A percentile compares a stretch with the other conserved stretches of the same genome.
phyloP scores from a whole-genome alignment of 1,284 basidiomycete species.

The Apiotrichum montevideense region DNA sequence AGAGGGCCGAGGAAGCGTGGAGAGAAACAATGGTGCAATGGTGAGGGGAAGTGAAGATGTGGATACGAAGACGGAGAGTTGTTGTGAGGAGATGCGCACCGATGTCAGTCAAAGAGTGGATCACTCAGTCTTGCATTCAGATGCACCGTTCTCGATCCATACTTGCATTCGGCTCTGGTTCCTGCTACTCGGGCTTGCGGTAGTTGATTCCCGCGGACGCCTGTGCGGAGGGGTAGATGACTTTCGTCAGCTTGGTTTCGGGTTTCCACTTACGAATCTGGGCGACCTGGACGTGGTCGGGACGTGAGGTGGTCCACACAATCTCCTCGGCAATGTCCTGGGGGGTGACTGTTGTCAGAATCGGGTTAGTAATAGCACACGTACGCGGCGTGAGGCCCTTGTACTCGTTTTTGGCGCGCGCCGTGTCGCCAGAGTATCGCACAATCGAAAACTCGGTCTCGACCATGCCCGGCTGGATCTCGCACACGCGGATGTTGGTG shows the following conservation, averaged over 20 bases:
- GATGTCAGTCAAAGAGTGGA: too few relatives aligned
- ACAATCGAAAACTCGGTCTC: slow-evolving; percentile 61
- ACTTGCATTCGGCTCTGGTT: neutral
- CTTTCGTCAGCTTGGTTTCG: neutral
- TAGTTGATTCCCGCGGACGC: slow-evolving; percentile 7
- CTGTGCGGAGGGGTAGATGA: slow-evolving; percentile 15
- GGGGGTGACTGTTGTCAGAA: slow-evolving; percentile 55
- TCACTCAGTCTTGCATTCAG: too few relatives aligned
- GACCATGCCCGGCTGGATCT: slow-evolving; percentile 70
- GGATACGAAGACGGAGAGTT: too few relatives aligned
- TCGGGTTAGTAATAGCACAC: slow-evolving; percentile 28
- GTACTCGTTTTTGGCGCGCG: slow-evolving; percentile 74
- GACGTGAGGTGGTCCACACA: slow-evolving; percentile 83
- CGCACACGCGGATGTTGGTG: slow-evolving; percentile 78
- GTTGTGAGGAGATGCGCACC: too few relatives aligned
- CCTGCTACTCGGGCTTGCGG: slow-evolving; percentile 4
- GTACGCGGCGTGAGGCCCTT: slow-evolving; percentile 68
- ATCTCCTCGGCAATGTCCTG: slow-evolving; percentile 89
- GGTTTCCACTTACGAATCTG: slow-evolving; percentile 62
- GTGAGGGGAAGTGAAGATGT: too few relatives aligned
- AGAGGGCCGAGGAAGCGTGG: too few relatives aligned
- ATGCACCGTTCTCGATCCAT: too few relatives aligned
- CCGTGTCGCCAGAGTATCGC: slow-evolving; percentile 71
- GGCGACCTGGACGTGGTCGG: slow-evolving; percentile 76
- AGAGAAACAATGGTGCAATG: too few relatives aligned